Conservation (phyloP, 495 filamentous ascomycete species). For the Daldinia concentrica region DNA sequence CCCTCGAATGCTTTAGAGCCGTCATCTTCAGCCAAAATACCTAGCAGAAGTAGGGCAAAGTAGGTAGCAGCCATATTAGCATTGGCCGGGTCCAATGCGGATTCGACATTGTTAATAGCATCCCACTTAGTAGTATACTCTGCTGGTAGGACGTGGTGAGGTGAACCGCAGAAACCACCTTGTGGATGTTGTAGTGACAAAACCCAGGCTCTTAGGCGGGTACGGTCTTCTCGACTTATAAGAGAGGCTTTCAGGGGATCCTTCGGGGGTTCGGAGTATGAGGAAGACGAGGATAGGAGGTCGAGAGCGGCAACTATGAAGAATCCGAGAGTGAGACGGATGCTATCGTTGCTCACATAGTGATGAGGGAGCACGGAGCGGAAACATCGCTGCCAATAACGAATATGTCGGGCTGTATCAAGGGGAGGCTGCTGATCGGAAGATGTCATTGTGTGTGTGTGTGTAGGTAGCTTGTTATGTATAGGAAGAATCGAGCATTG, state of each 20-base stretch:
- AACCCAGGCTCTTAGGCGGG: slow-evolving; percentile 53
- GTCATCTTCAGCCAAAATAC: slow-evolving; percentile 78
- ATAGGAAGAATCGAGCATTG: neutral
- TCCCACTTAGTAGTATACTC: slow-evolving; percentile 49
- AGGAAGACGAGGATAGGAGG: slow-evolving; percentile 51
- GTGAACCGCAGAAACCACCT: slow-evolving; percentile 79
- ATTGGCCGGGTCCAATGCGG: slow-evolving; percentile 72
- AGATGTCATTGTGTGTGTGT: slow-evolving; percentile 42
- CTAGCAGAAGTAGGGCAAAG: slow-evolving; percentile 81
- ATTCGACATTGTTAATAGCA: slow-evolving; percentile 43
- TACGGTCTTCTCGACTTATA: slow-evolving; percentile 49
- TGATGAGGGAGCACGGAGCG: slow-evolving; percentile 79
- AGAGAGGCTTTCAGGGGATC: slow-evolving; percentile 39
- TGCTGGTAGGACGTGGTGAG: slow-evolving; percentile 57
- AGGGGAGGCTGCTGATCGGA: slow-evolving; percentile 57
- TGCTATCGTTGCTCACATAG: slow-evolving; percentile 88
- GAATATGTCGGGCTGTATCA: slow-evolving; percentile 78
- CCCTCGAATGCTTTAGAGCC: slow-evolving; percentile 54
- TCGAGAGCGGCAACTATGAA: slow-evolving; percentile 69
- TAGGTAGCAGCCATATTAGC: slow-evolving; percentile 86
- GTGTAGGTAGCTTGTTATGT: slow-evolving; percentile 7
- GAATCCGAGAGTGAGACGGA: slow-evolving; percentile 87
- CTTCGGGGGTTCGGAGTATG: slow-evolving; percentile 30
- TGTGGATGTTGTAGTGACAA: slow-evolving; percentile 84
- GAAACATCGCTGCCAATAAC: slow-evolving; percentile 92